These are phyloP conservation scores for Mortierella sp. DNA, from an alignment of 371 early-diverging fungal species.

Conservation along the genomic window DNA sequence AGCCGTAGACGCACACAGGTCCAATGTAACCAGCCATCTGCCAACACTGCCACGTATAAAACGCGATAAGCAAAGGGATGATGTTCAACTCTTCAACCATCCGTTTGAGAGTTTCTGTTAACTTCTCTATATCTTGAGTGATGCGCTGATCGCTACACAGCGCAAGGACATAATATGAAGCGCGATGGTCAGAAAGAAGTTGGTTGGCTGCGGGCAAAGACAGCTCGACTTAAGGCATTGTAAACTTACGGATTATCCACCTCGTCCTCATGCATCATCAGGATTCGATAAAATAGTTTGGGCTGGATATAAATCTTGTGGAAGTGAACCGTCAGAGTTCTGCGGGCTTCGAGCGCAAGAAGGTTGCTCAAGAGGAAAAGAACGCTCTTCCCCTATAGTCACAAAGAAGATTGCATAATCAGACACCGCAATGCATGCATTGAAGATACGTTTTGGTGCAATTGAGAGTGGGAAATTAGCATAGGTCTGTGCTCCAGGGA, in stretches of 20 bases:
- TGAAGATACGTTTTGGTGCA: not conserved
- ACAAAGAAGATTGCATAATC: slow-evolving; percentile 1
- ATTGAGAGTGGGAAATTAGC: no score
- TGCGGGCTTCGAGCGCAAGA: slow-evolving; percentile 68
- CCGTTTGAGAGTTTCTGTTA: slow-evolving; percentile 69
- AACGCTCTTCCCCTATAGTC: slow-evolving; percentile 63
- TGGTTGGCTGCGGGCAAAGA: no score
- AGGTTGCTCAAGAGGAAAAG: slow-evolving; percentile 67
- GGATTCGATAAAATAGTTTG: slow-evolving; percentile 70
- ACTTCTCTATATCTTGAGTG: slow-evolving; percentile 88
- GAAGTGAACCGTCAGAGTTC: slow-evolving; percentile 65
- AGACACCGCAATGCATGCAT: not conserved
- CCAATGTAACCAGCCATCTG: slow-evolving; percentile 75
- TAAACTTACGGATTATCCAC: slow-evolving; percentile 78
- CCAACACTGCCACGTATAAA: slow-evolving; percentile 84
- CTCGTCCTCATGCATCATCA: slow-evolving; percentile 59
- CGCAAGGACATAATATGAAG: not conserved
- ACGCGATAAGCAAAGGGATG: slow-evolving; percentile 79
- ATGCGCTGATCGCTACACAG: slow-evolving; percentile 84
- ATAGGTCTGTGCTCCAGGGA: no score
- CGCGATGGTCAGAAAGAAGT: not conserved
- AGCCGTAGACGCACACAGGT: slow-evolving; percentile 77
- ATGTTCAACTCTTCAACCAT: slow-evolving; percentile 78
- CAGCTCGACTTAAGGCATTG: no score
- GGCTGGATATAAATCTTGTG: slow-evolving; percentile 72